Percentiles rank a stretch among this genome's conserved stretches.
phyloP scores from a whole-genome alignment of 2,329 filamentous ascomycete genomes.

The Trichoderma afroharzianum region DNA sequence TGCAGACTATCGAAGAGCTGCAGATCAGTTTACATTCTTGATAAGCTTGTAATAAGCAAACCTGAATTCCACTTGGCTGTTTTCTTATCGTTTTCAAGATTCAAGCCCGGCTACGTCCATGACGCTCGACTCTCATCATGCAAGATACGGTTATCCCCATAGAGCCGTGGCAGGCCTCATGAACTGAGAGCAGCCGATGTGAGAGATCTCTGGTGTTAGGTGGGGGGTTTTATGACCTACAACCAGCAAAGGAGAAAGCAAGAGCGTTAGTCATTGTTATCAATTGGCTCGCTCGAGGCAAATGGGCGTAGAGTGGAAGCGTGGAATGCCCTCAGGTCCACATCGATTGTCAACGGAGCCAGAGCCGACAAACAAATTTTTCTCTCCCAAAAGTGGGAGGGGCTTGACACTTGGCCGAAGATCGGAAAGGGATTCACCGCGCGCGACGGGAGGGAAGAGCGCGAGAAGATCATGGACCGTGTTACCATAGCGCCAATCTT shows the following conservation, averaged over 20 bases:
- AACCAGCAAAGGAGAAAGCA: background rate
- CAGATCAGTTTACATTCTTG: too few relatives aligned
- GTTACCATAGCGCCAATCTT: background rate
- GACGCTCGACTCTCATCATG: background rate
- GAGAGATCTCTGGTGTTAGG: background rate
- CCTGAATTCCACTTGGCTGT: background rate
- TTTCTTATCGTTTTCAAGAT: background rate
- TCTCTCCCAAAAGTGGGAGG: background rate
- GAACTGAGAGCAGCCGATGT: background rate
- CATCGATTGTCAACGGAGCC: background rate
- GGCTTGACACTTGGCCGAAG: background rate
- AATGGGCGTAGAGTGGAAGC: background rate
- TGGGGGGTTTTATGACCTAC: background rate
- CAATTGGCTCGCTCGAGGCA: background rate
- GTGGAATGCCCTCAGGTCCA: background rate
- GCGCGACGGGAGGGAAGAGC: background rate
- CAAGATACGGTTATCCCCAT: background rate
- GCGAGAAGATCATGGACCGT: conserved; percentile 3
- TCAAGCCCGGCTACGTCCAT: background rate
- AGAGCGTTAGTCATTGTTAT: background rate
- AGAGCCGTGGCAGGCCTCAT: background rate
- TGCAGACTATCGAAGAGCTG: background rate
- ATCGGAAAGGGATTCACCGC: background rate
- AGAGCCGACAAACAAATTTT: background rate
- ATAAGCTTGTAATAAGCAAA: background rate